Base-by-base conservation (phyloP, 257 asterid genomes). In the Gentiana dahurica region DNA sequence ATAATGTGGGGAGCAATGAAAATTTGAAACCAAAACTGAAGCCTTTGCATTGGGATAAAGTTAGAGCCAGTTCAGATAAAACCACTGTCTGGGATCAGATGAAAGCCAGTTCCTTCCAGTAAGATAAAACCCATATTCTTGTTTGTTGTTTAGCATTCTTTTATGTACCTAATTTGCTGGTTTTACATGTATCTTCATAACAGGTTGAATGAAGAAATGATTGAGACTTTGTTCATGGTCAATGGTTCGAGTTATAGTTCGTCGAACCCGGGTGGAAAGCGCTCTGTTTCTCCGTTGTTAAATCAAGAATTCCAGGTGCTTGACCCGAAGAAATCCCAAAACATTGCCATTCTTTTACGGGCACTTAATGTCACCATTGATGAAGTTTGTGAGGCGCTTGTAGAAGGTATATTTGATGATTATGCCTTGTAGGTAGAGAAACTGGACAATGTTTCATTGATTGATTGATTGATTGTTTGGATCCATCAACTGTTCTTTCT, bases 31-130 rank as follows among this genome's bases (percentile, higher is more conserved):
- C 88, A 3, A 85, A 71, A 81, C 68, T 85, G 63, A 88, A 88
- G 68, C 77, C 96, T 59, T 70, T 85, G 77, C 95, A 88, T 24
- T 88, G 96, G 96, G 95, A 88, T 72, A 88, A 88, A 83, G 90
- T 85, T 36, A 82, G 82, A 70, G 83, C 88, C 38, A 74, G 83
- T 58, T 80, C 95, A 15, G 88, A 88, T 47, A 74, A 81, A 66
- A 79, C 75, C 41, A 85, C 82, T 88, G 87, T 77, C 63, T 88
- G 97, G 97, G 94, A 88, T 75, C 90, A 85, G 54, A 62, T 85
- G 49, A 85, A 79, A 49, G 72, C 94, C 12, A 82, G 77, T 61
- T 81, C 95, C 54, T 82, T 85, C 54, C 83, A 79, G 97, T 88
- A 72, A 81, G 94, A 70, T 62, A 76, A 57, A 4, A 41, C 46